Evolutionary conservation across 148 eudicot genomes (phyloP), one percentile per base, ranked within the genome.

Genomic region (Amaranthus hypochondriacus): DNA sequence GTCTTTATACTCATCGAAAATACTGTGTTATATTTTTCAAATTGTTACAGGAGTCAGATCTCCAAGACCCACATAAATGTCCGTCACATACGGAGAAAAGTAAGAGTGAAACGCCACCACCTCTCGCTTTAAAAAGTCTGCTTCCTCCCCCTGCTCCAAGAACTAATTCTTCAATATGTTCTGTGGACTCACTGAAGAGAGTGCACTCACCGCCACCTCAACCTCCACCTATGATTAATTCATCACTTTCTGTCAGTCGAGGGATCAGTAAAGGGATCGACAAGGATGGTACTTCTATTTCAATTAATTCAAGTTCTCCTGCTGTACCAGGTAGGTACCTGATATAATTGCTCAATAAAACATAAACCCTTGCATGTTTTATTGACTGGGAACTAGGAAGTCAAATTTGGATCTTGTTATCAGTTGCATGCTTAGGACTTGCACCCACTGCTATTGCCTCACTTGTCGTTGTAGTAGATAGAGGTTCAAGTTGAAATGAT

Each of bases 271-370:
- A 76, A 70, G 78, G 54, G 18, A 80, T 56, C 7, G 71, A 72
- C 59, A 75, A 53, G 66, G 74, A 78, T 53, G 72, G 14, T 72
- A 69, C 57, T 73, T 74, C 54, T 72, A 69, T 60, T 73, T 74
- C 57, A 65, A 72, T 58, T 15, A 75, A 62, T 50, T 48, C 85
- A 66, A 88, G 49, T 60, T 62, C 69, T 69, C 78, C 78, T 75
- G 59, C 46, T 46, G 82, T 93, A 11, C 92, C 98, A 71, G 98
- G 98, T 92, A 86, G 59, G 46, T 62, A 47, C 21, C 39, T 49
- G 39, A 18, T 56, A 66, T 49, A 9, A 44, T 48, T 60, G 21
- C 57, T 21, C 50, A 56, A 7, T 54, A 73, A 28, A 13, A 73
- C 39, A 63, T 44, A 6, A 39, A 14, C 49, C 28, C 68, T 61